A percentile compares a stretch with the other conserved stretches of the same genome.
phyloP scores from a whole-genome alignment of 148 eudicot species.

The Spergularia marina region DNA sequence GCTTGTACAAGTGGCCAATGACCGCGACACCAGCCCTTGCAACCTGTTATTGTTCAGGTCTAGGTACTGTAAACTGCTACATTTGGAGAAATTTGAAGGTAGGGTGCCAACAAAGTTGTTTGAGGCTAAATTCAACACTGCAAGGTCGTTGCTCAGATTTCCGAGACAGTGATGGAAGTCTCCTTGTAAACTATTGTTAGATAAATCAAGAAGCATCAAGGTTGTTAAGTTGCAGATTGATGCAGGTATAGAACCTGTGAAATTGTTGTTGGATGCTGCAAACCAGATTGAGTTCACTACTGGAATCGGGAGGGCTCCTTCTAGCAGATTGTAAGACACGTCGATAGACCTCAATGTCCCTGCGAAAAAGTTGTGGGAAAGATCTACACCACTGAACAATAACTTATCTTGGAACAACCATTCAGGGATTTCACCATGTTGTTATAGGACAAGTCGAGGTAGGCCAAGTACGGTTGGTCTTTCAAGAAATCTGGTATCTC shows the following conservation, averaged over 20 bases:
- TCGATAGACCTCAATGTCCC: background rate
- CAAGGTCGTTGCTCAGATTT: conserved; percentile 3
- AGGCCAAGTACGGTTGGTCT: conserved; percentile 2
- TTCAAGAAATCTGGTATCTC: conserved; percentile 10
- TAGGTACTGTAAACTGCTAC: conserved; percentile 5
- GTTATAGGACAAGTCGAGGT: conserved; percentile 28
- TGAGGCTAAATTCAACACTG: conserved; percentile 9
- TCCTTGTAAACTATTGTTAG: conserved; percentile 25
- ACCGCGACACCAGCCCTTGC: conserved; percentile 1
- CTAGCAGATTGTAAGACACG: conserved; percentile 29
- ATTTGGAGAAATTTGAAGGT: conserved; percentile 7
- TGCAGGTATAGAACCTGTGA: background rate
- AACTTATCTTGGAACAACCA: conserved; percentile 26
- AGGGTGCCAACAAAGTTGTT: conserved; percentile 25
- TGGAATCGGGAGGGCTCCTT: conserved; percentile 34
- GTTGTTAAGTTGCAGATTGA: conserved; percentile 9
- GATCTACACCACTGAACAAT: background rate
- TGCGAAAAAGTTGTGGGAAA: conserved; percentile 30
- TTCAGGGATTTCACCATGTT: conserved; percentile 18
- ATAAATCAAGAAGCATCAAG: conserved; percentile 2
- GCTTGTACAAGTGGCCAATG: conserved; percentile 16
- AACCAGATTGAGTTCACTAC: conserved; percentile 10
- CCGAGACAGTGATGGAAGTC: conserved; percentile 24
- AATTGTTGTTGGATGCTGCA: conserved; percentile 19
- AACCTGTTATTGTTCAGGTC: conserved; percentile 24